These are phyloP conservation scores for Talaromyces pinophilus DNA, from an alignment of 2,329 filamentous ascomycete genomes.

Conservation along the genomic window DNA sequence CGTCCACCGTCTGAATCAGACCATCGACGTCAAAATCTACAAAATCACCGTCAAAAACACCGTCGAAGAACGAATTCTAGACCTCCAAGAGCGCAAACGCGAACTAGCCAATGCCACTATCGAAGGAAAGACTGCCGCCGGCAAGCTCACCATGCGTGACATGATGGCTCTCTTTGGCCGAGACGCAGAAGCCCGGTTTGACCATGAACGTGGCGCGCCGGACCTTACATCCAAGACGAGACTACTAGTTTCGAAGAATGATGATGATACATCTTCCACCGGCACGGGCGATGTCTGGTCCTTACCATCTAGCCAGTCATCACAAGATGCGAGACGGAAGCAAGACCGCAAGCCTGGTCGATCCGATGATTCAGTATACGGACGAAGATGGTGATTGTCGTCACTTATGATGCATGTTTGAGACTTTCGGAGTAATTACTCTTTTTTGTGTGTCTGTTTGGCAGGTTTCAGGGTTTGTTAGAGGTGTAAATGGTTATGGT, in stretches of 20 bases:
- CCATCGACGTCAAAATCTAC: conserved; percentile 90
- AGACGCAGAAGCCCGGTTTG: conserved; percentile 58
- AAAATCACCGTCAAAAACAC: conserved; percentile 83
- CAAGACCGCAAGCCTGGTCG: conserved; percentile 30
- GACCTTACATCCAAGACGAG: conserved; percentile 38
- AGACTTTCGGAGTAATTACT: conserved; percentile 1
- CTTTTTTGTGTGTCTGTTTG: not conserved
- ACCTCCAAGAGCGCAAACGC: conserved; percentile 90
- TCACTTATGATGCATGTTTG: conserved; percentile 11
- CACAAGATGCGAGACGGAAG: conserved; percentile 25
- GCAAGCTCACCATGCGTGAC: conserved; percentile 89
- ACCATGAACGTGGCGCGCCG: conserved; percentile 41
- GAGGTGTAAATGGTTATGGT: not conserved
- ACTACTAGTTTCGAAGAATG: conserved; percentile 32
- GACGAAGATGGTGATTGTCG: conserved; percentile 39
- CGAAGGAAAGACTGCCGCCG: conserved; percentile 71
- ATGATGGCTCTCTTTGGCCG: conserved; percentile 86
- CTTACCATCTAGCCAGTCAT: conserved; percentile 27
- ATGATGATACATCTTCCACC: conserved; percentile 27
- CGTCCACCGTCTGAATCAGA: conserved; percentile 97
- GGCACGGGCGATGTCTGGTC: conserved; percentile 17
- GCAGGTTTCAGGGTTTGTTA: conserved; percentile 1
- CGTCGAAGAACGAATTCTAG: conserved; percentile 93
- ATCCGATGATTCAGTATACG: conserved; percentile 46
- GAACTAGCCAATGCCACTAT: conserved; percentile 89